These are phyloP conservation scores for Medicago lupulina DNA, from an alignment of 306 rosid genomes.

Conservation along the genomic window DNA sequence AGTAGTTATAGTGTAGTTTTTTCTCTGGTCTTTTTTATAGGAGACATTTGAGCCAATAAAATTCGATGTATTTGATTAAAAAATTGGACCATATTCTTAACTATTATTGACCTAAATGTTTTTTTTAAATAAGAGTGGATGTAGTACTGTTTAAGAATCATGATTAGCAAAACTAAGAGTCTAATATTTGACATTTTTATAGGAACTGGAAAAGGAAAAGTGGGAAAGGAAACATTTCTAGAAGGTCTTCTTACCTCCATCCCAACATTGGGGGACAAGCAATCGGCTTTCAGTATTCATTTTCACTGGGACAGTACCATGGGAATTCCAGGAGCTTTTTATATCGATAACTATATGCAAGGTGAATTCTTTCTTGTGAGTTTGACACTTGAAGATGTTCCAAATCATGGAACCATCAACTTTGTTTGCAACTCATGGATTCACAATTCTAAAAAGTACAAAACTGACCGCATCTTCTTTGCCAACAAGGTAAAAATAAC, in stretches of 20 bases:
- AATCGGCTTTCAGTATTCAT: slow-evolving; percentile 43
- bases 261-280: slow-evolving; percentile 46
- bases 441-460: slow-evolving; percentile 45
- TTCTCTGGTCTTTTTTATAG: too few relatives aligned
- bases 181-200: background rate
- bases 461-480: slow-evolving; percentile 61
- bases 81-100: too few relatives aligned
- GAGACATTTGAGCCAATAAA: too few relatives aligned
- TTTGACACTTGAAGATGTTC: slow-evolving; percentile 58
- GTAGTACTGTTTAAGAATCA: background rate
- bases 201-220: slow-evolving; percentile 55
- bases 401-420: slow-evolving; percentile 46
- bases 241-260: slow-evolving; percentile 48
- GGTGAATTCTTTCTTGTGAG: slow-evolving; percentile 60
- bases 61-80: too few relatives aligned
- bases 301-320: slow-evolving; percentile 54
- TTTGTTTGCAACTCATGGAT: slow-evolving; percentile 76
- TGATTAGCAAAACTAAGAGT: background rate
- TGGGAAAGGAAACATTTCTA: slow-evolving; percentile 52
- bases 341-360: slow-evolving; percentile 48
- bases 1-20: too few relatives aligned
- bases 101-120: too few relatives aligned
- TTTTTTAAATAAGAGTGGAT: too few relatives aligned
- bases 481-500: slow-evolving; percentile 52
- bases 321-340: slow-evolving; percentile 64